Percentiles rank a stretch among this genome's conserved stretches.
Evolutionary conservation across 495 filamentous ascomycete genomes (phyloP).

Genomic region (Hypoxylon cercidicola): DNA sequence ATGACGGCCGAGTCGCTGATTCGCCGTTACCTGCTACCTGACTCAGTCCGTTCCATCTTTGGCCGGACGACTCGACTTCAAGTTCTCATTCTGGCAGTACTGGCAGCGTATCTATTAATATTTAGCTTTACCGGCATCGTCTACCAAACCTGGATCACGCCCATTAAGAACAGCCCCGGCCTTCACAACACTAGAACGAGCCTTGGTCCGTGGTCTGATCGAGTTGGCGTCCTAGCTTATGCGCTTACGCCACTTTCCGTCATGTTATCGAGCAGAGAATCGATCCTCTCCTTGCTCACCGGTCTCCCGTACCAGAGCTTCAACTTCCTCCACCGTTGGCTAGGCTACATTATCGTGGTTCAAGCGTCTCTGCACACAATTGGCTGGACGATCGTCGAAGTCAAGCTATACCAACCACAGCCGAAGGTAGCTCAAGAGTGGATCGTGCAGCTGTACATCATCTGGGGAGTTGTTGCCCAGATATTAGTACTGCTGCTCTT

Average conservation of each 20-base stretch:
- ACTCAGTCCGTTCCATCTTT: slow-evolving; percentile 45
- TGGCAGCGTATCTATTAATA: slow-evolving; percentile 66
- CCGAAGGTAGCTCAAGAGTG: slow-evolving; percentile 62
- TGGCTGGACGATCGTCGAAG: slow-evolving; percentile 71
- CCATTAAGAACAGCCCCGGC: slow-evolving; percentile 57
- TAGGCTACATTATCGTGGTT: slow-evolving; percentile 70
- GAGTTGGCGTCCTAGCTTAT: slow-evolving; percentile 71
- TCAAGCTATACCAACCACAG: slow-evolving; percentile 71
- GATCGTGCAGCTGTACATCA: slow-evolving; percentile 66
- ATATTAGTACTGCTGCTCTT: slow-evolving; percentile 66
- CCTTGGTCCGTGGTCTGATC: slow-evolving; percentile 69
- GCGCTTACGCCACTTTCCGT: slow-evolving; percentile 72
- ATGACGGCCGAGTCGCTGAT: slow-evolving; percentile 43
- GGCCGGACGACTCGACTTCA: slow-evolving; percentile 55
- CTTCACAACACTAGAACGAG: slow-evolving; percentile 66
- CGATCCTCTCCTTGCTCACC: slow-evolving; percentile 67
- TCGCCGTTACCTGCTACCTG: slow-evolving; percentile 60
- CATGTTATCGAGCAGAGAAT: slow-evolving; percentile 67
- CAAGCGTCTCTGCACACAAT: slow-evolving; percentile 71
- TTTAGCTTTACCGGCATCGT: slow-evolving; percentile 71
- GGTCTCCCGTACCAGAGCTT: slow-evolving; percentile 75
- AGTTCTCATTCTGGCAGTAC: slow-evolving; percentile 54
- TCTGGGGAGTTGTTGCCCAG: slow-evolving; percentile 73
- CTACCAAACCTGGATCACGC: slow-evolving; percentile 69
- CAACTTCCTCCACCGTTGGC: slow-evolving; percentile 75